A percentile compares a stretch with the other conserved stretches of the same genome.
Conservation (phyloP, 2,329 filamentous ascomycete genomes). For the Phyllosticta capitalensis region DNA sequence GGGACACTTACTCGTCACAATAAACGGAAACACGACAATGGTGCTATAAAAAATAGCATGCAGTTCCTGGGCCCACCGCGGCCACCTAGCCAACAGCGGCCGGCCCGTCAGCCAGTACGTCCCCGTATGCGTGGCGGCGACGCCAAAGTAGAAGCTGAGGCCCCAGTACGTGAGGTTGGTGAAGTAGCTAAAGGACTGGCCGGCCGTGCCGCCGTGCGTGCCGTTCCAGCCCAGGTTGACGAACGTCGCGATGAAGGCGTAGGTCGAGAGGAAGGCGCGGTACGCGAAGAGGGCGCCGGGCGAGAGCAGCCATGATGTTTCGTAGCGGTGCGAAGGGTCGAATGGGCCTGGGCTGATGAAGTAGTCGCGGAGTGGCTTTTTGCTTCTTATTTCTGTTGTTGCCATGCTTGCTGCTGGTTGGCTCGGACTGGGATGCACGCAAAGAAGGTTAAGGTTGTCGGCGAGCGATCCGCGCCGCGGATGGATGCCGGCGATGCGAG, state of each 20-base stretch:
- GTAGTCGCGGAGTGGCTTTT: background rate
- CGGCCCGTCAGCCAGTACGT: conserved; percentile 44
- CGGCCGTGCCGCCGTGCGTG: conserved; percentile 40
- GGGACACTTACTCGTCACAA: conserved; percentile 33
- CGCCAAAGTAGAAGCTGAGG: conserved; percentile 66
- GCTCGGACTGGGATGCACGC: background rate
- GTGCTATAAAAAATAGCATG: conserved; percentile 35
- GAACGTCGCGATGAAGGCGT: conserved; percentile 61
- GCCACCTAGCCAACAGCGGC: conserved; percentile 30
- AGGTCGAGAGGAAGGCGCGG: conserved; percentile 47
- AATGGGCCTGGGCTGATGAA: conserved; percentile 17
- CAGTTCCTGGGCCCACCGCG: conserved; percentile 25
- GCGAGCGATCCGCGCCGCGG: background rate
- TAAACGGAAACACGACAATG: conserved; percentile 32
- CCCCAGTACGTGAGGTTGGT: conserved; percentile 78
- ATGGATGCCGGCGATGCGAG: background rate
- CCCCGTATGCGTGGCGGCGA: conserved; percentile 58
- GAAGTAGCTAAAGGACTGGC: conserved; percentile 67
- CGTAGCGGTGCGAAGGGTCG: conserved; percentile 53
- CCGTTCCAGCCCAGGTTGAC: conserved; percentile 59
- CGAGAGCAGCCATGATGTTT: conserved; percentile 72
- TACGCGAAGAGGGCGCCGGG: conserved; percentile 52
- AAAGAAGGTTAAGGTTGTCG: background rate
- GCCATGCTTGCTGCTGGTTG: background rate
- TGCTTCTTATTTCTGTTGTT: background rate